Base-by-base conservation (phyloP, 2,329 filamentous ascomycete species). In the Thyridium curvatum region DNA sequence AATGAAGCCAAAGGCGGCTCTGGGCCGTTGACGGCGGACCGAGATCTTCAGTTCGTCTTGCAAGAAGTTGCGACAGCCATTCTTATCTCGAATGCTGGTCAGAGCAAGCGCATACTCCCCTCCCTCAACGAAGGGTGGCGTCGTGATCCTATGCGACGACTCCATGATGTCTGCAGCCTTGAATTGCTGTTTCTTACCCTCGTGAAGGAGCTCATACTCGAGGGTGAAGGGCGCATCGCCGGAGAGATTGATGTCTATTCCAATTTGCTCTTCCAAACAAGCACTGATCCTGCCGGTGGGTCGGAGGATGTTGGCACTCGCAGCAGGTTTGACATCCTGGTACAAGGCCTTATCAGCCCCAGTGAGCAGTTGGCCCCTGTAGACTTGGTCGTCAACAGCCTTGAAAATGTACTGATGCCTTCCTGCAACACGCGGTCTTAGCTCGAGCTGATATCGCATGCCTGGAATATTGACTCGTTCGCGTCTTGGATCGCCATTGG, bases 261-360 rank as follows among this genome's bases (percentile, higher is more conserved):
- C 76, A 7, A 90, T 79, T 15, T 82, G 72, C 40, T 94, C 83
- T 43, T 93, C 88, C 40, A 97, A 83, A 55, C 93, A 98, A 35
- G 85, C 80, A 50, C 77, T 81, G 43, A 79, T 71, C 16, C 64
- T 65, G 30, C 69, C 66, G 15, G 71, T 66, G 8, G 69, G 66
- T 18, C 72, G 65, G 32, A 76, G 71, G 40, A 89, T 71, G 44
- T 82, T 79, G 17, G 91, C 91, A 9, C 84, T 86, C 7, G 93
- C 91, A 4, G 90, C 86, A 9, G 93, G 93, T 60, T 94, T 95
- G 49, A 98, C 91, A 52, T 88, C 82, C 60, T 97, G 91, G 60
- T 94, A 84, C 31, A 97, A 65, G 9, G 77, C 62, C 44, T 83
- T 74, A 36, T 74, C 71, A 12, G 74, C 64, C 30, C 82, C 77